Base-by-base conservation (phyloP, 1,284 basidiomycete species). In the Kwoniella shivajii region DNA sequence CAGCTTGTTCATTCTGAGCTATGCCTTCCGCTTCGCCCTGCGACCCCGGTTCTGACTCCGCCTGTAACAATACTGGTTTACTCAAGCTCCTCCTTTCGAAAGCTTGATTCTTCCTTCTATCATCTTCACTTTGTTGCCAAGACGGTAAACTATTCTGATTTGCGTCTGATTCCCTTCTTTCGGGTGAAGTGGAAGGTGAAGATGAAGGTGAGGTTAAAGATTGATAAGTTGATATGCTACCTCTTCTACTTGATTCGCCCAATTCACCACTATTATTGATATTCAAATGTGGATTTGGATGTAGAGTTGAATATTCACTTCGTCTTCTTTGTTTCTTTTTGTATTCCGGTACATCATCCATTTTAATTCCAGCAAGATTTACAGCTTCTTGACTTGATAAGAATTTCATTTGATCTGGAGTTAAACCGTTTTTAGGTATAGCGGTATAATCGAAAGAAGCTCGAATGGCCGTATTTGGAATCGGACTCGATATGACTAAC, bases 401-500 rank as follows among this genome's bases (percentile, higher is more conserved):
- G 49, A 68, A 72, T 14, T 60, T 48, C 66, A 68, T 68, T 39
- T 72, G 69, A 22, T 64, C 59, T 2, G 66, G 61, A 6, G 46
- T 60, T 42, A 72, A 41, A 13, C 69, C 69, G 2, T 59, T 64
- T 36, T 58, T 49, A 5, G 69, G 69, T 6, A 71, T 22, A 1
- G 45, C 42, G 9, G 54, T 36, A 7, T 45, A 46, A 20, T 67
- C 66, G 50, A 69, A 72, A 13, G 57, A 62, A 14, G 68, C 66
- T 29, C 69, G 27, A 2, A 69, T 44, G 24, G 69, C 66, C 1
- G 68, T 59, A 43, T 68, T 52, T 4, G 66, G 63, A 9, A 69
- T 20, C 10, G 68, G 69, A 5, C 63, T 55, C 0, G 68, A 72
- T 18, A 69, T 67, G 4, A 50, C 5, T 24, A 62, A 22, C 2